phyloP scores from a whole-genome alignment of 2,329 filamentous ascomycete genomes.

The Leptodontidium sp. region DNA sequence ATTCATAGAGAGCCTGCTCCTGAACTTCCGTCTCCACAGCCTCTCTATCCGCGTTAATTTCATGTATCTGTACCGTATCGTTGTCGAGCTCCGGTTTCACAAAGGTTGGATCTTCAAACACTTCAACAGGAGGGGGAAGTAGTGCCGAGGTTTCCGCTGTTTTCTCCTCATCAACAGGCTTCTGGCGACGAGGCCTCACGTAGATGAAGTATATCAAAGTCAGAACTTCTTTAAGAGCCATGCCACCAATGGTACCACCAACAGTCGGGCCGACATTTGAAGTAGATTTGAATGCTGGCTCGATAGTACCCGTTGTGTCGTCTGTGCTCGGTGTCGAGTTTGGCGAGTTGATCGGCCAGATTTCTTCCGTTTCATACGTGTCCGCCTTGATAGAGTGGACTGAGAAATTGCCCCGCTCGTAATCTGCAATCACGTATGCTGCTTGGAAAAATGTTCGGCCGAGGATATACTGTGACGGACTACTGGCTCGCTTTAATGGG shows the following conservation, averaged over 20 bases:
- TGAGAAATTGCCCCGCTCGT: conserved; percentile 50
- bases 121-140: not conserved
- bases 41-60: conserved; percentile 14
- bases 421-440: conserved; percentile 47
- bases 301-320: too few relatives aligned
- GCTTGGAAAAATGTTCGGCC: conserved; percentile 51
- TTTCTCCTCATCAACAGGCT: conserved; percentile 6
- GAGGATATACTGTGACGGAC: conserved; percentile 48
- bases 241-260: not conserved
- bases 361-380: not conserved
- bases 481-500: conserved; percentile 47
- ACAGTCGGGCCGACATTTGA: not conserved
- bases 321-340: not conserved
- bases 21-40: not conserved
- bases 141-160: not conserved
- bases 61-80: conserved; percentile 7
- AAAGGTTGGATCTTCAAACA: conserved; percentile 1
- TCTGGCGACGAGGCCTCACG: not conserved
- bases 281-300: not conserved
- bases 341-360: conserved; percentile 42
- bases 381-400: conserved; percentile 49
- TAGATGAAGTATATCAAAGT: conserved; percentile 3
- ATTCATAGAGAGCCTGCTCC: conserved; percentile 7
- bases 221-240: not conserved
- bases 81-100: conserved; percentile 24